Base-by-base conservation (phyloP, 768 basidiomycete species). In the Pleurotus giganteus region DNA sequence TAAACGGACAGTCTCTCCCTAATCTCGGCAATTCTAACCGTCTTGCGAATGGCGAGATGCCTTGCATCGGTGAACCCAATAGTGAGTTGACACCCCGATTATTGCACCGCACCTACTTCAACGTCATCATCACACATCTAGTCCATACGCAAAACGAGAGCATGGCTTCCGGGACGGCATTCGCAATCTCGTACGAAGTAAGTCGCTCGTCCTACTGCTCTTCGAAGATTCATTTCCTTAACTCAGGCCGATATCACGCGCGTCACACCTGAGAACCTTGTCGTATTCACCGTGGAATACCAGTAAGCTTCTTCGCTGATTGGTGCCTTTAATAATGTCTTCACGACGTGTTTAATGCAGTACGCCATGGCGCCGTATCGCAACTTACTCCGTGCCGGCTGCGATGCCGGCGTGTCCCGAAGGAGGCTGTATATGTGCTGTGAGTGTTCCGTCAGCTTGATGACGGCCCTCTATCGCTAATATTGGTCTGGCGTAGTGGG, bases 111-210 rank as follows among this genome's bases (percentile, higher is more conserved):
- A 32, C 13, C 15, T 13, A 11, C 29, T n/a, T 21, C 21, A 15
- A 15, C 4, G 12, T 6, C 39, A 42, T 58, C 17, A 61, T 23
- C 12, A 49, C 29, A 12, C 4, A 13, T 2, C 24, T 49, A 78
- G 77, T 79, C 19, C 77, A 79, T 55, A 71, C 77, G 3, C 71
- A 74, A 58, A 79, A 75, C 50, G 67, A 77, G 58, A 69, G 65
- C 26, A 75, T 74, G 74, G 77, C 76, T 9, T 64, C 77, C 3
- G 77, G 77, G n/a, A 74, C 75, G 7, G 69, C 67, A 1, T 77
- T 79, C 57, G 75, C 77, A 3, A 79, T 77, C 32, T 76, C 76
- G 2, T 77, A 77, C 63, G 61, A 67, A 45, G 69, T 66, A 15
- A 23, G 57, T 46, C 5, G 31, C 26, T 12, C 44, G 26, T 17